Evolutionary conservation across 352 stramenopile species (phyloP), one percentile per base, ranked within the genome.

Genomic region (Globisporangium parvum): DNA sequence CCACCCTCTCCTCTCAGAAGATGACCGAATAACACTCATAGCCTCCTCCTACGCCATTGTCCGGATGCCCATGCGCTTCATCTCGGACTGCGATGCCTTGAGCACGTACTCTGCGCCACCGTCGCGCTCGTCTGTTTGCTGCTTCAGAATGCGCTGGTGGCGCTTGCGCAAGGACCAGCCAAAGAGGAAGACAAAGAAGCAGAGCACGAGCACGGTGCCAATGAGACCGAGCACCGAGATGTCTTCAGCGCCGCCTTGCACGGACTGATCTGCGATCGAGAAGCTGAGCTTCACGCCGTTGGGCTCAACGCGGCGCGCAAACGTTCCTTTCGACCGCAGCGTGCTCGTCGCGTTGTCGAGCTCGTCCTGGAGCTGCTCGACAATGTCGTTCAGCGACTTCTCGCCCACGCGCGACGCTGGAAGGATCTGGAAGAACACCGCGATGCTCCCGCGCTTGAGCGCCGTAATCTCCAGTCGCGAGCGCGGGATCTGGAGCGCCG

Each of bases 21-120:
- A 35, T 35, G 48, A 45, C 39, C 18, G 6, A 15, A 48, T 59
- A 24, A n/a, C 31, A 49, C 12, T 41, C 35, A 11, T 24, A 42
- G 6, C 26, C 11, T 23, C 47, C 12, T 1, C 8, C 14, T 80
- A 84, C 54, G 69, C 53, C 66, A 75, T 82, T 9, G 66, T 82
- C 20, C 60, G 70, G 37, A 87, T 88, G n/a, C 70, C 72, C 79
- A 87, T 89, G 54, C 74, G 77, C 64, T 87, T 85, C 72, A 87
- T 80, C 12, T 72, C 66, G 4, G 54, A 66, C 11, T 59, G 42
- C 18, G 60, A 57, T 8, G 53, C 48, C 14, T 73, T 54, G 37
- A 73, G 47, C 42, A 65, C 57, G 23, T 40, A 53, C 17, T 58
- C 54, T 26, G 51, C 59, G 39, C 14, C 39, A 9, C 56, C 55